Evolutionary conservation across 768 basidiomycete genomes (phyloP).

Genomic region (Boletellus ananas): DNA sequence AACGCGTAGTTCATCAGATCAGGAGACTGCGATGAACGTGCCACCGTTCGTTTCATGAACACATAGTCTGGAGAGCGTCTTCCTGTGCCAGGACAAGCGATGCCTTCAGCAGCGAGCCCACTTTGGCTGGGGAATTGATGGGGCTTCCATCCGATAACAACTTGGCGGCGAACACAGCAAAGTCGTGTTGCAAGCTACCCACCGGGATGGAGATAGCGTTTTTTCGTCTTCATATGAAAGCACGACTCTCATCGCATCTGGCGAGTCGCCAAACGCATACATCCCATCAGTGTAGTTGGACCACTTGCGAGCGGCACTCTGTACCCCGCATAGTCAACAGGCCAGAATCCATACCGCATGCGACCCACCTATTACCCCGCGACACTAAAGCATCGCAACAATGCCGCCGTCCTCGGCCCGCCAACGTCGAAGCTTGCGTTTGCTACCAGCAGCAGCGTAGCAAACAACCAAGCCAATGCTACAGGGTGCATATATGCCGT

Average conservation of each 20-base stretch:
- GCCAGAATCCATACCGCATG: background rate
- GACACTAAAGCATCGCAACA: background rate
- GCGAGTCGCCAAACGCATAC: background rate
- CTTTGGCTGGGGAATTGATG: background rate
- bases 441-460: background rate
- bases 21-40: background rate
- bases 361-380: conserved; percentile 8
- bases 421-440: conserved; percentile 2
- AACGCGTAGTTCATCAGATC: background rate
- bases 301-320: background rate
- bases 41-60: background rate
- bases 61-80: background rate
- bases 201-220: background rate
- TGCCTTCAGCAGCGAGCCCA: background rate
- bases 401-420: background rate
- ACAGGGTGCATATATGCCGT: background rate
- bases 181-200: no score
- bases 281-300: background rate
- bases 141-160: background rate
- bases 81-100: background rate
- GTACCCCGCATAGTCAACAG: conserved; percentile 2
- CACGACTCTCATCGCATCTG: background rate
- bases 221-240: background rate
- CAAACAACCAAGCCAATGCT: background rate
- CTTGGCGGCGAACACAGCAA: no score